These are phyloP conservation scores for Collybia sordida DNA, from an alignment of 768 basidiomycete genomes.

Conservation along the genomic window DNA sequence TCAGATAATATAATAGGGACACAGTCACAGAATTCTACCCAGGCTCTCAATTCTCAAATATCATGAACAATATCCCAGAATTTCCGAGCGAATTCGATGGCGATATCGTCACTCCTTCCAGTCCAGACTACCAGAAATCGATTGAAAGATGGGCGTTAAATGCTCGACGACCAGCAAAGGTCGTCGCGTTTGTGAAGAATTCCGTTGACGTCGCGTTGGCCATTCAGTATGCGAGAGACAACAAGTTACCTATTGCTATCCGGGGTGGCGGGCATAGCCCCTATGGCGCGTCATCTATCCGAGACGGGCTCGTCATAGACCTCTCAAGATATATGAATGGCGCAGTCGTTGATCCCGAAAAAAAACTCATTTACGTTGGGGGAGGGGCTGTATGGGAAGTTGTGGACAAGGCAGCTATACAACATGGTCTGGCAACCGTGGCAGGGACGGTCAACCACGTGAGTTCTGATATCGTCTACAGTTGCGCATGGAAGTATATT, in stretches of 20 bases:
- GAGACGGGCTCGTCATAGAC: not conserved
- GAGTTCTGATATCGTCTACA: too few relatives aligned
- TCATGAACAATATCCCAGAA: too few relatives aligned
- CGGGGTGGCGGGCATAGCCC: not conserved
- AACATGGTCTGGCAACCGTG: not conserved
- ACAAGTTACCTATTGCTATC: not conserved
- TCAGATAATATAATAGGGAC: too few relatives aligned
- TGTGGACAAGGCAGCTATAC: slow-evolving; percentile 1
- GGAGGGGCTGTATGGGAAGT: not conserved
- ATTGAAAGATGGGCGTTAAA: slow-evolving; percentile 20
- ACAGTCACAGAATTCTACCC: too few relatives aligned
- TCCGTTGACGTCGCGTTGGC: slow-evolving; percentile 11
- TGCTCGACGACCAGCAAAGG: slow-evolving; percentile 13
- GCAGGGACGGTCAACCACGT: slow-evolving; percentile 1
- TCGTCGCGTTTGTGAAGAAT: slow-evolving; percentile 17
- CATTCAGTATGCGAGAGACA: slow-evolving; percentile 10
- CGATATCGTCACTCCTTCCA: not conserved
- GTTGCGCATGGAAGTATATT: not conserved
- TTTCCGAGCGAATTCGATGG: not conserved
- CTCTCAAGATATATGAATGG: not conserved
- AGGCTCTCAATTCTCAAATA: too few relatives aligned
- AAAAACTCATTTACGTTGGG: not conserved
- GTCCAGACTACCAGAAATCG: slow-evolving; percentile 12
- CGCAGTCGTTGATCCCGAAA: not conserved
- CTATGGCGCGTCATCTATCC: not conserved